Evolutionary conservation across 2,329 filamentous ascomycete species (phyloP).

Genomic region (Colletotrichum aenigma): DNA sequence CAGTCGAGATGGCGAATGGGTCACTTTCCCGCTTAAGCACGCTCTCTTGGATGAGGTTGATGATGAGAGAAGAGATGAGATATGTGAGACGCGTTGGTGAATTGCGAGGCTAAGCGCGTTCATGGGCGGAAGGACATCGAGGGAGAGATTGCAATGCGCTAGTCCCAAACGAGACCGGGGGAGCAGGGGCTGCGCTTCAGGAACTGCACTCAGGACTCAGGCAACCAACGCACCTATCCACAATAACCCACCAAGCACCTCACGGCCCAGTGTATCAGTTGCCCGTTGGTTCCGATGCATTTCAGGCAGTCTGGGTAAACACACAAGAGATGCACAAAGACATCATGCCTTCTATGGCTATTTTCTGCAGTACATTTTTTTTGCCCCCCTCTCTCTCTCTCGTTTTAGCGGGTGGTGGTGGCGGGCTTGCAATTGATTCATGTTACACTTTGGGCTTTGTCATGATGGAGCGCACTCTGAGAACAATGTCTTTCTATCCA

Average conservation of each 20-base stretch:
- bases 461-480: background rate
- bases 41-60: conserved; percentile 14
- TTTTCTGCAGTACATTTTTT: background rate
- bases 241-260: background rate
- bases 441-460: background rate
- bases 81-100: conserved; percentile 22
- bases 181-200: background rate
- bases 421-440: background rate
- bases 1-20: background rate
- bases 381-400: fast-evolving
- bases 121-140: conserved; percentile 13
- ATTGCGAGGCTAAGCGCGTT: conserved; percentile 20
- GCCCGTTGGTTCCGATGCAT: background rate
- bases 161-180: conserved; percentile 4
- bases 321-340: background rate
- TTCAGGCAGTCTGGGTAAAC: background rate
- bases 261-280: background rate
- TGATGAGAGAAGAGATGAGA: conserved; percentile 19
- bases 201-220: background rate
- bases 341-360: fast-evolving
- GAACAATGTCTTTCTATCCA: background rate
- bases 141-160: conserved; percentile 20
- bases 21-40: background rate
- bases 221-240: background rate
- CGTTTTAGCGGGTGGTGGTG: background rate